Conservation (phyloP, 257 asterid genomes). For the Solanum ossicruentum region DNA sequence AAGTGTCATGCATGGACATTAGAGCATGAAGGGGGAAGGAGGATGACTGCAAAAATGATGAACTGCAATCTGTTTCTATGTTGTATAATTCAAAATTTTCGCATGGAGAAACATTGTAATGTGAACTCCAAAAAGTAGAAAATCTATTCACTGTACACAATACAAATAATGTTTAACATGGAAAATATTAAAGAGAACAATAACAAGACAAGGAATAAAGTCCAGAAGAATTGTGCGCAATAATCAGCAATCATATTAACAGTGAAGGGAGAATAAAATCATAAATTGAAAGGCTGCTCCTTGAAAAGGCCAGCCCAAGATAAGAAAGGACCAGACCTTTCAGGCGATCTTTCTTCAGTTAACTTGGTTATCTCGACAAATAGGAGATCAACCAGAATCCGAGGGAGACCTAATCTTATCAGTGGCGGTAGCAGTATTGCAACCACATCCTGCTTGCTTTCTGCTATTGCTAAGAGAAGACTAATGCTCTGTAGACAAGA, state of each 20-base stretch:
- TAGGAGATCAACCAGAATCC: constrained; percentile 55
- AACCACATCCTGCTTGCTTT: constrained; percentile 45
- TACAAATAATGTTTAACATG: neutral
- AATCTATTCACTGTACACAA: neutral
- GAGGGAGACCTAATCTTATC: constrained; percentile 52
- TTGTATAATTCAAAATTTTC: neutral
- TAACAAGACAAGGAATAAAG: neutral
- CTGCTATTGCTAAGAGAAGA: constrained; percentile 53
- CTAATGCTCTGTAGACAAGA: constrained; percentile 59
- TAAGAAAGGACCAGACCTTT: constrained; percentile 37
- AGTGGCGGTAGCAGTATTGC: constrained; percentile 51
- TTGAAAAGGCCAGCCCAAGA: neutral
- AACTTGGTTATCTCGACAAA: constrained; percentile 62
- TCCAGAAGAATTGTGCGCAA: neutral
- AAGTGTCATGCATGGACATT: neutral
- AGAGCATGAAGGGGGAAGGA: neutral
- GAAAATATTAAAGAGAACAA: neutral
- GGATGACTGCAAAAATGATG: neutral
- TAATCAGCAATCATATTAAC: neutral
- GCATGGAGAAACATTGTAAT: neutral
- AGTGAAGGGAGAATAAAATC: neutral
- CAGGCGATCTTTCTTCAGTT: constrained; percentile 45
- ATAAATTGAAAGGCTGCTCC: neutral
- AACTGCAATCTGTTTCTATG: neutral
- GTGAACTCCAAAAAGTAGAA: neutral